Evolutionary conservation across 2,329 filamentous ascomycete genomes (phyloP).

Genomic region (Microsporum audouinii): DNA sequence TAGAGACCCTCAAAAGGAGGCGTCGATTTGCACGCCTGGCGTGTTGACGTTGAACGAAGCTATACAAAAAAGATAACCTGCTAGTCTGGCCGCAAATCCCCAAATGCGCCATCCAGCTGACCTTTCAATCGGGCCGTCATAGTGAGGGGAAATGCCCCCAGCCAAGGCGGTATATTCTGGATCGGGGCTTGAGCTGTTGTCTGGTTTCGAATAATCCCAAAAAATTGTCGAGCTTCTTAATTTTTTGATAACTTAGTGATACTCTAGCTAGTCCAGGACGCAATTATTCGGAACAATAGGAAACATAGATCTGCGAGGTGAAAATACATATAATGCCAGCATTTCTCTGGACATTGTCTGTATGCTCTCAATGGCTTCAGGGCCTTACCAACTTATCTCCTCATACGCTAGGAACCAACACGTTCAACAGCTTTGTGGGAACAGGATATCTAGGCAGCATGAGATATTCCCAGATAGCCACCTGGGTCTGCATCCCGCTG

Average conservation of each 20-base stretch:
- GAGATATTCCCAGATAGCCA: background rate
- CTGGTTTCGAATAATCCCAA: background rate
- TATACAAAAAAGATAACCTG: background rate
- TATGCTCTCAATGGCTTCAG: background rate
- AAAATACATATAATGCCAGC: background rate
- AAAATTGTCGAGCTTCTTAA: background rate
- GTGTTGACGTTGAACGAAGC: background rate
- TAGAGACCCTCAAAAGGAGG: background rate
- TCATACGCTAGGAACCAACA: background rate
- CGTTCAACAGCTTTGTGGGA: background rate
- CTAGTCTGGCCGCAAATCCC: background rate
- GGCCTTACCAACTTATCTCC: background rate
- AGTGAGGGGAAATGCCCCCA: background rate
- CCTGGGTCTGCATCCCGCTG: constrained; percentile 1
- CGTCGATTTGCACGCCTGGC: background rate
- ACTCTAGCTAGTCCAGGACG: background rate
- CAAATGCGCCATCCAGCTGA: background rate
- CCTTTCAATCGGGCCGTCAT: background rate
- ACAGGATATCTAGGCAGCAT: background rate
- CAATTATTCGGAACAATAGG: background rate
- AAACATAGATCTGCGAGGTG: background rate
- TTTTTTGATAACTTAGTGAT: background rate
- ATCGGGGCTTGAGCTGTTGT: background rate
- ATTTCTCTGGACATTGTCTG: background rate
- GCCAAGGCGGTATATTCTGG: background rate